These are phyloP conservation scores for Gentiana macrophylla DNA, from an alignment of 257 asterid genomes.

Conservation along the genomic window DNA sequence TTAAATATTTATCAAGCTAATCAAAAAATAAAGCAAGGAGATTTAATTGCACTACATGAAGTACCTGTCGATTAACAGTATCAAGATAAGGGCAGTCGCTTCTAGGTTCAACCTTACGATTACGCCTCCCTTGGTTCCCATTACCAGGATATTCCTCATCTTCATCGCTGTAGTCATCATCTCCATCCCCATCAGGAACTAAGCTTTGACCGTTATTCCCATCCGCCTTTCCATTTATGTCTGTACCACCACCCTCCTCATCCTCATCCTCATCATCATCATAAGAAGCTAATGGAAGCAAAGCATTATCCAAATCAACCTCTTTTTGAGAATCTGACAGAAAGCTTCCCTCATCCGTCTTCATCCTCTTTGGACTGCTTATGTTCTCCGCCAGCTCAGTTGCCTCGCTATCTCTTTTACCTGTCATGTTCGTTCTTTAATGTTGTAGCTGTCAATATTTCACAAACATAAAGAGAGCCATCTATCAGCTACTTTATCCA, in stretches of 20 bases:
- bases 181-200: slow-evolving; percentile 21
- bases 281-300: slow-evolving; percentile 75
- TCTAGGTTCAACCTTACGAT: slow-evolving; percentile 60
- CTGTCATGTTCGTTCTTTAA: neutral
- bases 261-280: slow-evolving; percentile 69
- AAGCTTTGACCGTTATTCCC: slow-evolving; percentile 10
- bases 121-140: slow-evolving; percentile 27
- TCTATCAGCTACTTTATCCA: too few relatives aligned
- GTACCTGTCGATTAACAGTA: slow-evolving; percentile 93
- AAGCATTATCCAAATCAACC: slow-evolving; percentile 50
- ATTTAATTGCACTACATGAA: neutral
- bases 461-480: too few relatives aligned
- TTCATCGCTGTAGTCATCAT: slow-evolving; percentile 20
- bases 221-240: slow-evolving; percentile 11
- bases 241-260: slow-evolving; percentile 23
- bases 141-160: slow-evolving; percentile 37
- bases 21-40: neutral
- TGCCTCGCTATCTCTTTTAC: slow-evolving; percentile 4
- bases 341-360: slow-evolving; percentile 26
- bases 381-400: slow-evolving; percentile 22
- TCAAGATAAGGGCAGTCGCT: slow-evolving; percentile 97
- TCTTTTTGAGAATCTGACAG: slow-evolving; percentile 13
- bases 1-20: too few relatives aligned
- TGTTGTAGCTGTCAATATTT: too few relatives aligned
- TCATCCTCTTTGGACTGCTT: slow-evolving; percentile 41